These are phyloP conservation scores for Diaporthe eres DNA, from an alignment of 2,329 filamentous ascomycete species.

Conservation along the genomic window DNA sequence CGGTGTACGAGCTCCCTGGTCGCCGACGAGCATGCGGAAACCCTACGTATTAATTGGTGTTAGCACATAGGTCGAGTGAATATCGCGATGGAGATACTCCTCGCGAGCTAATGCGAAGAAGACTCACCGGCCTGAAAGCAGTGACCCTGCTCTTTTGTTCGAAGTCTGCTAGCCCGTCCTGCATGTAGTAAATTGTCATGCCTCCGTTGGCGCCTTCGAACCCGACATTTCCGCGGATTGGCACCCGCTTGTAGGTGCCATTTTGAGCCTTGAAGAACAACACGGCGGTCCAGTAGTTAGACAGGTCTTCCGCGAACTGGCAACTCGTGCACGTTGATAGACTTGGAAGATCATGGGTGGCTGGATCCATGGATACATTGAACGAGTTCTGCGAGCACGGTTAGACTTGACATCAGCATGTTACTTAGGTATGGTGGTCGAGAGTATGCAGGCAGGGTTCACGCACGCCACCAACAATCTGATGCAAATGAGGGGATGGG, in stretches of 20 bases:
- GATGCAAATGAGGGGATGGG: constrained; percentile 46
- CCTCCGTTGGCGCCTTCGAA: constrained; percentile 52
- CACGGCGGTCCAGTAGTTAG: constrained; percentile 52
- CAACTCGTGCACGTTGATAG: constrained; percentile 53
- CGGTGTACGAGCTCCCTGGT: constrained; percentile 26
- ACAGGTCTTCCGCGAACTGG: constrained; percentile 51
- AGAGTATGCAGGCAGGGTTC: background rate
- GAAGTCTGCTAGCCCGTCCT: constrained; percentile 55
- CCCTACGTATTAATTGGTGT: constrained; percentile 46
- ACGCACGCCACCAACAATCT: constrained; percentile 44
- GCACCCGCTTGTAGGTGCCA: constrained; percentile 50
- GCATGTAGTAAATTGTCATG: constrained; percentile 59
- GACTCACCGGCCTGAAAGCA: constrained; percentile 52
- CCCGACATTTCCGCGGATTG: constrained; percentile 37
- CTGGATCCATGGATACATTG: constrained; percentile 49
- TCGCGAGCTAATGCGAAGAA: background rate
- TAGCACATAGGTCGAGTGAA: background rate
- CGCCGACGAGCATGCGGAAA: constrained; percentile 58
- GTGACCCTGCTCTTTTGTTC: constrained; percentile 57
- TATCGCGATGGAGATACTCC: background rate
- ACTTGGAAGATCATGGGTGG: constrained; percentile 46
- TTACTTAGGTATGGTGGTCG: background rate
- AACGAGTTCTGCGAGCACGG: constrained; percentile 40
- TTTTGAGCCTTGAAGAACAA: constrained; percentile 46
- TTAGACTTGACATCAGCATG: background rate